Conservation (phyloP, 2,329 filamentous ascomycete species). For the Fusarium brevicatenulatum region DNA sequence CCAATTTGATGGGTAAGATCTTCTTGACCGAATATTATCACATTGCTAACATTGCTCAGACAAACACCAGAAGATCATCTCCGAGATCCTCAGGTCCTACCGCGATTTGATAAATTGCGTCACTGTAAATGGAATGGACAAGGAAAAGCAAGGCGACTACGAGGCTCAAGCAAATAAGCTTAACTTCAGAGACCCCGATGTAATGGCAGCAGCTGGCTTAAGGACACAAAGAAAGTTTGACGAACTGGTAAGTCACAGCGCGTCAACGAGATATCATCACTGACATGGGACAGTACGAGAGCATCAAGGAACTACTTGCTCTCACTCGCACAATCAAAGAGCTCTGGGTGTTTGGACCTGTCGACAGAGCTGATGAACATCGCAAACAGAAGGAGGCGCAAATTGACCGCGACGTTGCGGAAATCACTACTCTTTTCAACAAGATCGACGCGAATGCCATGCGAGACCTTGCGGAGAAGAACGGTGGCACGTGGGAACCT, state of each 20-base stretch:
- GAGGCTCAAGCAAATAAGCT: slow-evolving; percentile 52
- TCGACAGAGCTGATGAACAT: slow-evolving; percentile 52
- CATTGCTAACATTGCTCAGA: slow-evolving; percentile 43
- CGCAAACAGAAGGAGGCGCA: slow-evolving; percentile 50
- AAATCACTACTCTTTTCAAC: slow-evolving; percentile 50
- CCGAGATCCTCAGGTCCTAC: slow-evolving; percentile 57
- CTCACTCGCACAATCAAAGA: slow-evolving; percentile 58
- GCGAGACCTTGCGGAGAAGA: slow-evolving; percentile 47
- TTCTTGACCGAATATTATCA: background rate
- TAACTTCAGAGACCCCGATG: slow-evolving; percentile 53
- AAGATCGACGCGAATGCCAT: slow-evolving; percentile 50
- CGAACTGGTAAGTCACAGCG: slow-evolving; percentile 48
- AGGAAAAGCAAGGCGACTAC: slow-evolving; percentile 51
- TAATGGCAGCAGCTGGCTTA: slow-evolving; percentile 55
- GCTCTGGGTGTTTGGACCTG: slow-evolving; percentile 57
- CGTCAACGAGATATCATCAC: too few species aligned
- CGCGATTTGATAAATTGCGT: slow-evolving; percentile 56
- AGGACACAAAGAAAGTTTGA: slow-evolving; percentile 60
- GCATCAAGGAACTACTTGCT: slow-evolving; percentile 57
- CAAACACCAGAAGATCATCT: slow-evolving; percentile 57
- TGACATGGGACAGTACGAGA: slow-evolving; percentile 49
- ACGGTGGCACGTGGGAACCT: slow-evolving; percentile 52
- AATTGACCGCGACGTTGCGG: slow-evolving; percentile 51
- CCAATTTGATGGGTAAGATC: slow-evolving; percentile 51
- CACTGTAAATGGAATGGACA: slow-evolving; percentile 55